Conservation (phyloP, 257 asterid species). For the Lithospermum erythrorhizon region DNA sequence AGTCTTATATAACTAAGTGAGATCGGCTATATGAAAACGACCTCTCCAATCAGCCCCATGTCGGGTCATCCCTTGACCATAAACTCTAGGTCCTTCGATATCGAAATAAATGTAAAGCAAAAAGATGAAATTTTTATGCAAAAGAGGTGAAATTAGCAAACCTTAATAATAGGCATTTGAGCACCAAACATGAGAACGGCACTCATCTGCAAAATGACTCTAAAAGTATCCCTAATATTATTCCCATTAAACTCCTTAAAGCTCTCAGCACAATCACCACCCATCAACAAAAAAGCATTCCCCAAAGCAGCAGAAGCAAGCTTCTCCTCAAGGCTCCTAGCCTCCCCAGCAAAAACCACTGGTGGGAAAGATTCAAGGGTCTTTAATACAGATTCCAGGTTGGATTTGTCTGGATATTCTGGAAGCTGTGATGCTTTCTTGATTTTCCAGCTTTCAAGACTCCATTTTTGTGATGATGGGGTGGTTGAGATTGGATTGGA, state of each 20-base stretch:
- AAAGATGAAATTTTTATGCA: not conserved
- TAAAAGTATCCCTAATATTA: constrained; percentile 65
- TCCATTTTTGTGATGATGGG: constrained; percentile 34
- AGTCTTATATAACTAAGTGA: too few relatives aligned
- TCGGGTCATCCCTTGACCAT: too few relatives aligned
- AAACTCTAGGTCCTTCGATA: too few relatives aligned
- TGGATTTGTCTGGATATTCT: constrained; percentile 39
- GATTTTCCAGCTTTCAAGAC: constrained; percentile 56
- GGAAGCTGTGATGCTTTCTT: constrained; percentile 59
- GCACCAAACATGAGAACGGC: constrained; percentile 86
- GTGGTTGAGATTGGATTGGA: constrained; percentile 11
- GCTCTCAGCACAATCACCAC: constrained; percentile 90
- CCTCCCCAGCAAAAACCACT: constrained; percentile 76
- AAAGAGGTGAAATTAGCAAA: constrained; percentile 2
- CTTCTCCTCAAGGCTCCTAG: constrained; percentile 61
- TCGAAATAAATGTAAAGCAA: too few relatives aligned
- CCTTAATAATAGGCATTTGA: constrained; percentile 76
- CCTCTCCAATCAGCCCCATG: too few relatives aligned
- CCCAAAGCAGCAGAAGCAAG: constrained; percentile 69
- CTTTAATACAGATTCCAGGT: constrained; percentile 45
- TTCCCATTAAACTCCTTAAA: constrained; percentile 74
- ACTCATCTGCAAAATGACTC: constrained; percentile 80
- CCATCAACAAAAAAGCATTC: constrained; percentile 59
- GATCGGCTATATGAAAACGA: too few relatives aligned
- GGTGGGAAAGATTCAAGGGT: constrained; percentile 69